phyloP scores from a whole-genome alignment of 2,329 filamentous ascomycete genomes.

The Exophiala phaeomuriformis region DNA sequence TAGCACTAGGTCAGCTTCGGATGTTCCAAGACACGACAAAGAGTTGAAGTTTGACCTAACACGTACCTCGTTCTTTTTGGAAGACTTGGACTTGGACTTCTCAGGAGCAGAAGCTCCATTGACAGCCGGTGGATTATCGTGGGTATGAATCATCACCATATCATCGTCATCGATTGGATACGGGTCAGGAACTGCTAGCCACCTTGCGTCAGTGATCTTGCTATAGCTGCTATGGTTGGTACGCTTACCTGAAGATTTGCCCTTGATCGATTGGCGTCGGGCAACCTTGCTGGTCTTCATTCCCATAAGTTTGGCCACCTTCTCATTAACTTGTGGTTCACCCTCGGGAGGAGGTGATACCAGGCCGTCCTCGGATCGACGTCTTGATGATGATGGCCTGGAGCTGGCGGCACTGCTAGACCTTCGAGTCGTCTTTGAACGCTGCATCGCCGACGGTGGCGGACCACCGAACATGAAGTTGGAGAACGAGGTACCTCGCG shows the following conservation, averaged over 20 bases:
- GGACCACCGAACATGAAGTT: conserved; percentile 60
- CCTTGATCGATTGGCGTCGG: conserved; percentile 46
- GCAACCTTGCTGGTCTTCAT: conserved; percentile 44
- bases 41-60: background rate
- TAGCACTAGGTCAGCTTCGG: conserved; percentile 23
- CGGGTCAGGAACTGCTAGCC: conserved; percentile 42
- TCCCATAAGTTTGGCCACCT: conserved; percentile 72
- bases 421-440: conserved; percentile 58
- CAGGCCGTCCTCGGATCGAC: conserved; percentile 63
- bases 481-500: conserved; percentile 53
- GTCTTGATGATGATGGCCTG: conserved; percentile 55
- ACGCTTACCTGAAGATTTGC: conserved; percentile 34
- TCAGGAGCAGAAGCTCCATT: conserved; percentile 31
- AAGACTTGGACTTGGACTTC: conserved; percentile 31
- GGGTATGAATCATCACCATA: conserved; percentile 50
- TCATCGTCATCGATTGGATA: conserved; percentile 61
- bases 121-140: conserved; percentile 33
- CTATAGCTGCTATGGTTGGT: background rate
- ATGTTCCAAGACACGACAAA: background rate
- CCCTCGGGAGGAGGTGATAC: conserved; percentile 68
- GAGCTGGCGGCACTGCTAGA: conserved; percentile 50
- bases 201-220: background rate
- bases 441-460: conserved; percentile 50
- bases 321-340: conserved; percentile 57
- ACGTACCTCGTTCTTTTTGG: conserved; percentile 36